These are phyloP conservation scores for Cladobotryum mycophilum DNA, from an alignment of 2,329 filamentous ascomycete genomes.

Conservation along the genomic window DNA sequence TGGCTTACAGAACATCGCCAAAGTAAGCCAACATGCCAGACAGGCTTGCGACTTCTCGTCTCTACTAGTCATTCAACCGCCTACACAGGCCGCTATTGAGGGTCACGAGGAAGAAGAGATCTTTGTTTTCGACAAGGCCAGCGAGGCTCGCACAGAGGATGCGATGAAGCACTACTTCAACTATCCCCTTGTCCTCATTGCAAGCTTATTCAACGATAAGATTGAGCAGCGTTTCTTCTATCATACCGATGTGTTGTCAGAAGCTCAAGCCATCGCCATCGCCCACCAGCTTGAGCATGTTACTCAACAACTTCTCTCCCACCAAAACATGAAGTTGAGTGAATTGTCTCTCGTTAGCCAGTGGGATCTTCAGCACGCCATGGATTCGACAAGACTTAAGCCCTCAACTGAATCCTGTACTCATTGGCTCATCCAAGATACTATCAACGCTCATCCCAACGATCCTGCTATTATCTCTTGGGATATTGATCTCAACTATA, in stretches of 20 bases:
- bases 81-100: neutral
- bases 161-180: conserved; percentile 9
- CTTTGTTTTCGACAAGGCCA: conserved; percentile 13
- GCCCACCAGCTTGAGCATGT: conserved; percentile 3
- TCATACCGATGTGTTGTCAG: neutral
- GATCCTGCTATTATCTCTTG: conserved; percentile 2
- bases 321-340: neutral
- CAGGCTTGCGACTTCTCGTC: conserved; percentile 5
- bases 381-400: too few species aligned
- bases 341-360: neutral
- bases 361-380: too few species aligned
- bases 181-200: conserved; percentile 1
- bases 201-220: neutral
- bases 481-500: conserved; percentile 9
- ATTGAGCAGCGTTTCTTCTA: conserved; percentile 2
- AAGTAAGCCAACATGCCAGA: neutral
- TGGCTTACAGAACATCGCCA: conserved; percentile 9
- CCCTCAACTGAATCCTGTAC: neutral
- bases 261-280: neutral
- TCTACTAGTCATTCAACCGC: conserved; percentile 4
- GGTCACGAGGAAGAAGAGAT: conserved; percentile 6
- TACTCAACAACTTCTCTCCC: neutral
- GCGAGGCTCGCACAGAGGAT: neutral
- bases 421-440: conserved; percentile 4
- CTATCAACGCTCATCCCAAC: neutral